Conservation (phyloP, 306 rosid genomes). For the Phaseolus lunatus region DNA sequence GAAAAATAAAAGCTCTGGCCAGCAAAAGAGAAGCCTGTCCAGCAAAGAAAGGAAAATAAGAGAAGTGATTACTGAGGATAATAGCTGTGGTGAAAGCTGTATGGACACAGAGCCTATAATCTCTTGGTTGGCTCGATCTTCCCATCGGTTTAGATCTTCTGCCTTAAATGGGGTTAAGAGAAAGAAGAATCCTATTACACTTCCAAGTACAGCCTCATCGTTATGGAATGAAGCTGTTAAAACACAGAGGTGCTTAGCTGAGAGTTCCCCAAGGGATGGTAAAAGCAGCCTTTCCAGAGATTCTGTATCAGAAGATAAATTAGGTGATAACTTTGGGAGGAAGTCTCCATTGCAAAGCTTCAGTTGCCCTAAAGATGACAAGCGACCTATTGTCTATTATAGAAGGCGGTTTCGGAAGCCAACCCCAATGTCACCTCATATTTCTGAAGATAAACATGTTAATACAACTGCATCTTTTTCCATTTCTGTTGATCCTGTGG, state of each 20-base stretch:
- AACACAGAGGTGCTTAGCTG: constrained; percentile 34
- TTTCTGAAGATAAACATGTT: constrained; percentile 39
- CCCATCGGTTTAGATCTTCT: constrained; percentile 59
- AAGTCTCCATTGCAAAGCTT: constrained; percentile 49
- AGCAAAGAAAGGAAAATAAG: constrained; percentile 52
- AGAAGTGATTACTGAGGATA: constrained; percentile 51
- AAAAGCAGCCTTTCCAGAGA: constrained; percentile 40
- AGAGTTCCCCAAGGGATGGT: constrained; percentile 46
- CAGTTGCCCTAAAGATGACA: constrained; percentile 49
- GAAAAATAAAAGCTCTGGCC: constrained; percentile 45
- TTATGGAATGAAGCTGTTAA: constrained; percentile 45
- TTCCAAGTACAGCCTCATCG: constrained; percentile 46
- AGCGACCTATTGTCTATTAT: constrained; percentile 74
- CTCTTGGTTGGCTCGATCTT: constrained; percentile 79
- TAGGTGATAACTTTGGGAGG: constrained; percentile 47
- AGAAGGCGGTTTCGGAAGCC: constrained; percentile 68
- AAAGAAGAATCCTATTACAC: constrained; percentile 55
- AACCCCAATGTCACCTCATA: constrained; percentile 44
- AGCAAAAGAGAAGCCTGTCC: constrained; percentile 50
- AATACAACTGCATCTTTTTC: constrained; percentile 41
- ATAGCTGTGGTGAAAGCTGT: constrained; percentile 54
- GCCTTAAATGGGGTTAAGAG: constrained; percentile 58
- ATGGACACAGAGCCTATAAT: constrained; percentile 82
- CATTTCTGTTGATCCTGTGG: constrained; percentile 24
- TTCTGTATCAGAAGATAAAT: constrained; percentile 46